Evolutionary conservation across 169 alveolate species (phyloP), one percentile per base, ranked within the genome.

Genomic region (Cryptosporidium andersoni): DNA sequence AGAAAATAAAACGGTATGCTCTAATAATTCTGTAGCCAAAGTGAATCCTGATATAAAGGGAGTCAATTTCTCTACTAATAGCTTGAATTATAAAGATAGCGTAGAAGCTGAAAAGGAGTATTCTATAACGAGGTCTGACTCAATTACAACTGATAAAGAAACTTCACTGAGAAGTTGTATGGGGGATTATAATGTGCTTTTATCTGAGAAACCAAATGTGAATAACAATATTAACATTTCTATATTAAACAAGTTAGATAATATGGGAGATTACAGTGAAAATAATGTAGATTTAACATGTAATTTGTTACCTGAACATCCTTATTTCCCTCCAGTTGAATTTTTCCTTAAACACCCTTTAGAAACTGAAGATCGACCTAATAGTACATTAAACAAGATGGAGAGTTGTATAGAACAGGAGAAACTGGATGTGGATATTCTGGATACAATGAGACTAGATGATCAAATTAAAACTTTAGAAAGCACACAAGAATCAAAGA

Each of bases 311-410:
- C 25, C 25, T 25, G 25, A 25, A 25, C 25, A 25, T 25, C 25
- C 25, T 25, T 25, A 25, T 25, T 25, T 25, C 25, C 9, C 25
- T 45, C 16, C 42, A 64, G 34, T 3, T 5, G 80, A 43, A 45
- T 55, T 47, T 14, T 16, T 64, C 42, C 51, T 37, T 52, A 39
- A 66, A 49, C 14, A 47, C 4, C 25, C 64, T 9, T 25, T 34
- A 37, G 51, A 48, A 43, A 11, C 37, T 34, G 64, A 51, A 52
- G 62, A 66, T 34, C 47, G 37, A 49, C 37, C 81, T 16, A 51
- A 49, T 51, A n/a, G 12, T 11, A 66, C 47, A 25, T 55, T 47
- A 47, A n/a, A 37, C 4, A 14, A 49, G 49, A 66, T 66, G 5
- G 43, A 74, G 34, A 55, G 7, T 42, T 43, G 55, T 37, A 63